These are phyloP conservation scores for Vitis hybrid DNA, from an alignment of 177 flowering plant species.

Conservation along the genomic window DNA sequence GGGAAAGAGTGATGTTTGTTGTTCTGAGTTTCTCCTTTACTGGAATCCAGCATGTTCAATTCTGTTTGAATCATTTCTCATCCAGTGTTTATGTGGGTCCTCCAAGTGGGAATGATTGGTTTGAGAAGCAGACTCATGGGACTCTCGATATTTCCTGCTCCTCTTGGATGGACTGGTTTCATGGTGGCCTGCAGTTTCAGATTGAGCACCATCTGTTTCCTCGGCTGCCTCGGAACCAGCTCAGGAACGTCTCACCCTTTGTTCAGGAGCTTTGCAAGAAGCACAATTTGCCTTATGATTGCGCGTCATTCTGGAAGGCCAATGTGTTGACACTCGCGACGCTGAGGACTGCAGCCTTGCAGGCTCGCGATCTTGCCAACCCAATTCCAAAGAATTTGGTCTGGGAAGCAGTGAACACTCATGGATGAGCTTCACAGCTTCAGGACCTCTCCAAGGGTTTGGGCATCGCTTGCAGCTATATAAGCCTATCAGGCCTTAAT, in stretches of 20 bases:
- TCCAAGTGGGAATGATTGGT: constrained; percentile 53
- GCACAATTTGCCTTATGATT: constrained; percentile 49
- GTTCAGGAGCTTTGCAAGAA: constrained; percentile 64
- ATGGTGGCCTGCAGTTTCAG: constrained; percentile 68
- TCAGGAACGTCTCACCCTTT: constrained; percentile 48
- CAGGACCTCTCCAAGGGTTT: constrained; percentile 11
- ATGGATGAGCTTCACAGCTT: constrained; percentile 36
- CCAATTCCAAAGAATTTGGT: constrained; percentile 47
- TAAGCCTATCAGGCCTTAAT: neutral
- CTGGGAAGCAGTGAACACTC: constrained; percentile 67
- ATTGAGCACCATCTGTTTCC: constrained; percentile 70
- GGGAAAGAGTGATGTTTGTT: constrained; percentile 28
- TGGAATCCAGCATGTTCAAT: constrained; percentile 37
- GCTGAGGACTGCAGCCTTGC: constrained; percentile 50
- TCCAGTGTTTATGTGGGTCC: constrained; percentile 47
- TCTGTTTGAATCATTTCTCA: constrained; percentile 60
- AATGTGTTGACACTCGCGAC: constrained; percentile 44
- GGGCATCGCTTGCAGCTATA: constrained; percentile 1
- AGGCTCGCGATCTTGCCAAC: constrained; percentile 47
- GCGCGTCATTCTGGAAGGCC: constrained; percentile 50
- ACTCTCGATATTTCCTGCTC: constrained; percentile 45
- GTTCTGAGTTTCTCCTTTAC: constrained; percentile 27
- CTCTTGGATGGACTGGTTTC: constrained; percentile 73
- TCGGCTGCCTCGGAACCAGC: constrained; percentile 50
- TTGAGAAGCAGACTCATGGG: constrained; percentile 54